Evolutionary conservation across 1,139 yeast species (phyloP), one percentile per base, ranked within the genome.

Genomic region (Chernovozyma aurita): DNA sequence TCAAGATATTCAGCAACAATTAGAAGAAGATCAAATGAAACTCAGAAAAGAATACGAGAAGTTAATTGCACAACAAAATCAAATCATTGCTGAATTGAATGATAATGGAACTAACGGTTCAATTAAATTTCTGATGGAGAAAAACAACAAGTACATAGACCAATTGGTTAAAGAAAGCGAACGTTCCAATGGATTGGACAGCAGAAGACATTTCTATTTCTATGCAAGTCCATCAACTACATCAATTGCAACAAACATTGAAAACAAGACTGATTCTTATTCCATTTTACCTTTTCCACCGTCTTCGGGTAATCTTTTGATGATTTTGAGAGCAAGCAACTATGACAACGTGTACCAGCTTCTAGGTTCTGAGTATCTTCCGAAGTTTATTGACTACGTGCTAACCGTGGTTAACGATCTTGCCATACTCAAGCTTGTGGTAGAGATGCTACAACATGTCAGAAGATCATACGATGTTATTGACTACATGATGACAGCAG

Each of bases 21-120:
- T 58, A 16, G 37, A 15, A 2, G 40, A 45, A 18, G 59, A 57
- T 11, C 31, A 27, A 52, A 49, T 25, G 8, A 36, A 32, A 17
- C 24, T 34, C 6, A 17, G 24, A n/a, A 14, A 33, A 18, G 47
- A 50, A 34, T 47, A 46, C 31, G 38, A 38, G 15, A 36, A 42
- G 20, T 38, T 50, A 37, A 41, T 41, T 34, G n/a, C 17, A 11
- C 18, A 18, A 4, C 40, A 37, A 21, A 15, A 5, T n/a, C 11
- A 27, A 3, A n/a, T 37, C 2, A 14, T 37, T 4, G 15, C 18
- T 3, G 30, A 35, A 25, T 27, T 37, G n/a, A 37, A 37, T 18
- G 34, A 33, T 16, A 37, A 37, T 18, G 40, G 40, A 11, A 28
- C 40, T 13, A 18, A 24, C 3, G 40, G 40, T 7, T 12, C 12